These are phyloP conservation scores for Blastobotrys illinoisensis DNA, from an alignment of 1,139 yeast species.

Conservation along the genomic window DNA sequence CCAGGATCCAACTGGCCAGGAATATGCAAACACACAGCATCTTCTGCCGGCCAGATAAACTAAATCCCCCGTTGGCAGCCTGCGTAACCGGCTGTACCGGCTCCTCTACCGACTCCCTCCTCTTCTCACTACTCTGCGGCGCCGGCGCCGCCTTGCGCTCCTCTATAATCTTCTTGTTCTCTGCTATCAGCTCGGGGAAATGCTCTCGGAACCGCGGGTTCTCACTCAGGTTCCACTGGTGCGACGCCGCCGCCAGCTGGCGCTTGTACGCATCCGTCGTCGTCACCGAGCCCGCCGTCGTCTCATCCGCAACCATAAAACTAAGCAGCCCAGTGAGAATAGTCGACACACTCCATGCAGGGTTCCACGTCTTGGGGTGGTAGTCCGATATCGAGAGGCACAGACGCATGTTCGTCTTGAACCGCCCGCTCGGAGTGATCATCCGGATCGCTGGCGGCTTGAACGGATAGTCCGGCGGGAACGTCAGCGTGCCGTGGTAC, in stretches of 20 bases:
- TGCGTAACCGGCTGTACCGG: background rate
- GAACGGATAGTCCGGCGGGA: slow-evolving; percentile 86
- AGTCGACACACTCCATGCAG: slow-evolving; percentile 88
- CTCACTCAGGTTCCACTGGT: slow-evolving; percentile 55
- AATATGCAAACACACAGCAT: slow-evolving; percentile 18
- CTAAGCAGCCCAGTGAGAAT: slow-evolving; percentile 77
- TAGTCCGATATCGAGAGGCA: slow-evolving; percentile 88
- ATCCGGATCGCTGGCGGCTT: slow-evolving; percentile 88
- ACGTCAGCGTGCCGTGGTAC: slow-evolving; percentile 79
- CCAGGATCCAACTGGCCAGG: slow-evolving; percentile 21
- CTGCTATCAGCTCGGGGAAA: slow-evolving; percentile 62
- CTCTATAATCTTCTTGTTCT: slow-evolving; percentile 34
- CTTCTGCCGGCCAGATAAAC: slow-evolving; percentile 15
- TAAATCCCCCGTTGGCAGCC: background rate
- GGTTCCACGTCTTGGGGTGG: slow-evolving; percentile 93
- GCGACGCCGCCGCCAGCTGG: slow-evolving; percentile 48
- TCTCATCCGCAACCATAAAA: slow-evolving; percentile 52
- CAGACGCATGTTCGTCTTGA: slow-evolving; percentile 69
- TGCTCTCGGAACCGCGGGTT: slow-evolving; percentile 53
- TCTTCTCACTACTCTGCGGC: slow-evolving; percentile 1
- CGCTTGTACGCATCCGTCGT: slow-evolving; percentile 46
- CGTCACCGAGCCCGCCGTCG: slow-evolving; percentile 34
- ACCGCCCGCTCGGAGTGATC: slow-evolving; percentile 82
- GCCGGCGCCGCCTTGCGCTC: slow-evolving; percentile 2
- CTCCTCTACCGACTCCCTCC: slow-evolving; percentile 4